Evolutionary conservation across 2,329 filamentous ascomycete genomes (phyloP).

Genomic region (Pezicula neosporulosa): DNA sequence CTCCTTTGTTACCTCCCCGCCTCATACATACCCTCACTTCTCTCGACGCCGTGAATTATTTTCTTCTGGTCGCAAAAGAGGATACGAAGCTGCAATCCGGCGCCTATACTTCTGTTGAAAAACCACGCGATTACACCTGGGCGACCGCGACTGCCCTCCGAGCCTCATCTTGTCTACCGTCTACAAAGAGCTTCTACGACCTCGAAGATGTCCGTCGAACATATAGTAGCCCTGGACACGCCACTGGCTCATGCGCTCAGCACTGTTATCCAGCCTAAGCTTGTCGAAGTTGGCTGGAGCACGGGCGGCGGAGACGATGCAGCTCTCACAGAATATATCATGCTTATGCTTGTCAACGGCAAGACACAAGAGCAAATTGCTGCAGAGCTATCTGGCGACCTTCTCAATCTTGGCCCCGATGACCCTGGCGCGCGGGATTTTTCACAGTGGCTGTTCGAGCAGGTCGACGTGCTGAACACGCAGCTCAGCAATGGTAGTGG

Average conservation of each 20-base stretch:
- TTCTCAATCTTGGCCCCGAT: slow-evolving; percentile 77
- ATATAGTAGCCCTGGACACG: slow-evolving; percentile 64
- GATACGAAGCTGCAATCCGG: too few species aligned
- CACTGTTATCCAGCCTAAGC: slow-evolving; percentile 80
- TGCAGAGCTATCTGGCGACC: slow-evolving; percentile 80
- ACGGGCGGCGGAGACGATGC: slow-evolving; percentile 72
- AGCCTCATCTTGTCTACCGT: slow-evolving; percentile 5
- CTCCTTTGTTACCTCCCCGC: not conserved
- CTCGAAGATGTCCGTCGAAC: slow-evolving; percentile 68
- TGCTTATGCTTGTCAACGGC: slow-evolving; percentile 94
- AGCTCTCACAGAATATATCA: slow-evolving; percentile 90
- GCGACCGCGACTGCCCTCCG: not conserved
- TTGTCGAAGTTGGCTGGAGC: slow-evolving; percentile 91
- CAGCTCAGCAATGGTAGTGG: slow-evolving; percentile 51
- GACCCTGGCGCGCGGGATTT: slow-evolving; percentile 82
- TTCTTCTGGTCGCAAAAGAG: not conserved
- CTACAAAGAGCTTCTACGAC: slow-evolving; percentile 6
- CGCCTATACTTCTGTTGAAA: not conserved
- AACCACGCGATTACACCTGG: not conserved
- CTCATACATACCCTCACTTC: not conserved
- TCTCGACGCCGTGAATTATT: not conserved
- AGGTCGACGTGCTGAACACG: slow-evolving; percentile 66
- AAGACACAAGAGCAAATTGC: slow-evolving; percentile 91
- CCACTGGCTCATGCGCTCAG: slow-evolving; percentile 83
- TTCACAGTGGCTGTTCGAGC: slow-evolving; percentile 88